Evolutionary conservation across 2,329 filamentous ascomycete species (phyloP), one percentile per base, ranked within the genome.

Genomic region (Verticillium alfalfae): DNA sequence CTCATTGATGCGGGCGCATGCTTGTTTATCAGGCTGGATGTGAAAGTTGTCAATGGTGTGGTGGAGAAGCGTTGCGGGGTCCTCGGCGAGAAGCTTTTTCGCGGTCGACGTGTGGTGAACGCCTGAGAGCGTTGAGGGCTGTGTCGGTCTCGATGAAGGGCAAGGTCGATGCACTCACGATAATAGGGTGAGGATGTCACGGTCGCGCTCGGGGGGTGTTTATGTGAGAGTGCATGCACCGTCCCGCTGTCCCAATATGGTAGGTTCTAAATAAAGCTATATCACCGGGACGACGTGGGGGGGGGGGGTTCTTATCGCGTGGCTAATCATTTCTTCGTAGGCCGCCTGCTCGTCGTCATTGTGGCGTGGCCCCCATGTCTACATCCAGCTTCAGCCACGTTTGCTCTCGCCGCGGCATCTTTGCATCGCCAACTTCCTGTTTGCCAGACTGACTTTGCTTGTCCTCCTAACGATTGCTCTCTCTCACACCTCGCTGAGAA

Each of bases 1-100:
- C 73, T 93, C 91, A 74, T 87, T 87, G 72, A 98, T 90, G 72
- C 95, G 92, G 22, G 88, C 82, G 22, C 98, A 86, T 64, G 91
- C 91, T 67, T 87, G 81, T 72, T 93, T 95, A 82, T 99, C 95
- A 12, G 92, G 92, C 22, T 86, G 82, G 70, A 94, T 96, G 80
- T 96, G 95, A 87, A 99, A 99, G 82, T 97, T 97, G 70, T 88
- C 84, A 70, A 96, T 90, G 52, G 93, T 97, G 79, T 96, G 90
- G 72, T 89, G 85, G 78, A 99, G 96, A 72, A 97, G 89, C 55
- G 88, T 89, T 55, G 91, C 91, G 67, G 93, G 94, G 75, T 95
- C 91, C 79, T 97, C 93, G 78, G 96, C 92, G 78, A 98, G 91
- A 74, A 97, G 84, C 90, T 98, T 97, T 66, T 78, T 92, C 79